These are phyloP conservation scores for Arabidopsis lyrata DNA, from an alignment of 441 rosid genomes.

Conservation along the genomic window DNA sequence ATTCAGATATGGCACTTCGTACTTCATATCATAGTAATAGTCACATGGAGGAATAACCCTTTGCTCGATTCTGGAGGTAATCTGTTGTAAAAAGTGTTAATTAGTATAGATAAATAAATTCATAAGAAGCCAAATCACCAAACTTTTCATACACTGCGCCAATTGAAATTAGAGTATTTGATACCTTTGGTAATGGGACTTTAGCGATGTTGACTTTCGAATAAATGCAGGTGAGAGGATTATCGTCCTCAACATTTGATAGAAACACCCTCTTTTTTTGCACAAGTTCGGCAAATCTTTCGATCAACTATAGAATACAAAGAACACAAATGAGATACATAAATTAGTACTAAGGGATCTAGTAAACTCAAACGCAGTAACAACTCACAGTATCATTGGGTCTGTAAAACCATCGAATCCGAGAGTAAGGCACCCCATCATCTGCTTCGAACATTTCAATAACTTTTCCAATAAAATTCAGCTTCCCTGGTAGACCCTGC, in stretches of 20 bases:
- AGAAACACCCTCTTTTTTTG: conserved; percentile 28
- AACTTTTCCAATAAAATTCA: conserved; percentile 45
- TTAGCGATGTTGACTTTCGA: conserved; percentile 35
- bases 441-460: conserved; percentile 44
- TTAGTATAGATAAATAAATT: not conserved
- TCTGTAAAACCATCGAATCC: conserved; percentile 48
- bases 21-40: conserved; percentile 40
- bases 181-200: conserved; percentile 43
- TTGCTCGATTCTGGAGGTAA: conserved; percentile 23
- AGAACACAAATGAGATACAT: conserved; percentile 33
- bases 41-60: conserved; percentile 40
- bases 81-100: conserved; percentile 16
- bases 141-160: not conserved
- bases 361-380: not conserved
- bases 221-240: conserved; percentile 28
- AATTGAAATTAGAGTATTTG: not conserved
- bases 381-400: conserved; percentile 49
- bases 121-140: not conserved
- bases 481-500: conserved; percentile 44
- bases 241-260: conserved; percentile 37
- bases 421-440: conserved; percentile 42
- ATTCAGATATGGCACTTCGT: conserved; percentile 27
- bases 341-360: not conserved
- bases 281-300: conserved; percentile 1
- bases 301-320: conserved; percentile 20